Evolutionary conservation across 306 rosid genomes (phyloP).

Genomic region (Vachellia collinsii): DNA sequence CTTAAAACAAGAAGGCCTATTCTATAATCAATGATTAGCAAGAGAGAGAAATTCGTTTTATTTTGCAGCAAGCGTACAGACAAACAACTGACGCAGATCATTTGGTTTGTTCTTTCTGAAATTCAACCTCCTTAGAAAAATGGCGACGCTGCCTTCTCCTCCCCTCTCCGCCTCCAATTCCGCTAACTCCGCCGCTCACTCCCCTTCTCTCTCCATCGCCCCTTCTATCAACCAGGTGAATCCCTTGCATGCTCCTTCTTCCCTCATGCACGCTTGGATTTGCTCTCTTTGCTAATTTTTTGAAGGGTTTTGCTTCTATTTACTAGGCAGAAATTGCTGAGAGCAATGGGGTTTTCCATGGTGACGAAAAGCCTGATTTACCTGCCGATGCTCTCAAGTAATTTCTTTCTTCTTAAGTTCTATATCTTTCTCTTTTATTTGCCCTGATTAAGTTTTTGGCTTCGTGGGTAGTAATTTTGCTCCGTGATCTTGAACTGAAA

Average conservation of each 20-base stretch:
- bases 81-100: not conserved
- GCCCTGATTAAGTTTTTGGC: slow-evolving; percentile 1
- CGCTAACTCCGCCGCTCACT: slow-evolving; percentile 43
- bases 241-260: slow-evolving; percentile 5
- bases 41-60: not conserved
- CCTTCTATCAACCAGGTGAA: slow-evolving; percentile 53
- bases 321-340: slow-evolving; percentile 51
- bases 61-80: not conserved
- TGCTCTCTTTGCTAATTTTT: slow-evolving; percentile 31
- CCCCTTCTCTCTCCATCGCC: slow-evolving; percentile 33
- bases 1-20: not conserved
- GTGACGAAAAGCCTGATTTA: slow-evolving; percentile 55
- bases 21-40: not conserved
- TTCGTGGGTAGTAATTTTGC: not conserved
- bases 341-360: slow-evolving; percentile 44
- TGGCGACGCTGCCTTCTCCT: slow-evolving; percentile 53
- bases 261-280: slow-evolving; percentile 16
- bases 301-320: slow-evolving; percentile 31
- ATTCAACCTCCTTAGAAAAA: not conserved
- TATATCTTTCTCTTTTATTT: not conserved
- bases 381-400: slow-evolving; percentile 51
- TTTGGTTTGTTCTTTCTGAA: not conserved
- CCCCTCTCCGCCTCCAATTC: slow-evolving; percentile 56
- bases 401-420: not conserved
- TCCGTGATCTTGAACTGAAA: slow-evolving; percentile 4